Percentiles rank a stretch among this genome's conserved stretches.
Evolutionary conservation across 2,329 filamentous ascomycete genomes (phyloP).

Genomic region (Cercospora zeae-maydis): DNA sequence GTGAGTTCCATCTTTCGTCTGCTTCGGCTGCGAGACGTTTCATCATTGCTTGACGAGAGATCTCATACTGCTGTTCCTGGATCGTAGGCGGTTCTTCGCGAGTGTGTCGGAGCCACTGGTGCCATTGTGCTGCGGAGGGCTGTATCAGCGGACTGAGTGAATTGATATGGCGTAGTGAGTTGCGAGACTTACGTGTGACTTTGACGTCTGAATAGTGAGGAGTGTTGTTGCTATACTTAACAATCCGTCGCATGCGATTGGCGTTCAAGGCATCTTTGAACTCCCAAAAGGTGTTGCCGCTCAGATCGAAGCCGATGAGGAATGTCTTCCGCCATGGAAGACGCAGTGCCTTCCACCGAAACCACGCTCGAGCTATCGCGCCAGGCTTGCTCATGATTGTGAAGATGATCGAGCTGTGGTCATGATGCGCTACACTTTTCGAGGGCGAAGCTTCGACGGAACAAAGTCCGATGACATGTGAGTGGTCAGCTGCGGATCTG

Average conservation of each 20-base stretch:
- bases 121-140: constrained; percentile 56
- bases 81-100: constrained; percentile 55
- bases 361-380: constrained; percentile 50
- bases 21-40: constrained; percentile 58
- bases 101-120: constrained; percentile 64
- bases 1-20: constrained; percentile 59
- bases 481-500: not conserved
- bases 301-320: constrained; percentile 58
- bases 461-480: not conserved
- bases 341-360: constrained; percentile 59
- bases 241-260: constrained; percentile 55
- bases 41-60: constrained; percentile 55
- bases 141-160: not conserved
- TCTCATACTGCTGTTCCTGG: constrained; percentile 57
- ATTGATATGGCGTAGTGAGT: not conserved
- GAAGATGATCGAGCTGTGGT: not conserved
- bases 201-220: constrained; percentile 59
- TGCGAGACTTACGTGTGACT: constrained; percentile 50
- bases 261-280: constrained; percentile 58
- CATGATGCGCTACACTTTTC: constrained; percentile 8
- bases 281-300: constrained; percentile 65
- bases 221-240: constrained; percentile 49
- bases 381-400: constrained; percentile 34
- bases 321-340: constrained; percentile 61
- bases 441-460: not conserved